Evolutionary conservation across 1,284 basidiomycete genomes (phyloP), one percentile per base, ranked within the genome.

Genomic region (Cerioporus squamosus): DNA sequence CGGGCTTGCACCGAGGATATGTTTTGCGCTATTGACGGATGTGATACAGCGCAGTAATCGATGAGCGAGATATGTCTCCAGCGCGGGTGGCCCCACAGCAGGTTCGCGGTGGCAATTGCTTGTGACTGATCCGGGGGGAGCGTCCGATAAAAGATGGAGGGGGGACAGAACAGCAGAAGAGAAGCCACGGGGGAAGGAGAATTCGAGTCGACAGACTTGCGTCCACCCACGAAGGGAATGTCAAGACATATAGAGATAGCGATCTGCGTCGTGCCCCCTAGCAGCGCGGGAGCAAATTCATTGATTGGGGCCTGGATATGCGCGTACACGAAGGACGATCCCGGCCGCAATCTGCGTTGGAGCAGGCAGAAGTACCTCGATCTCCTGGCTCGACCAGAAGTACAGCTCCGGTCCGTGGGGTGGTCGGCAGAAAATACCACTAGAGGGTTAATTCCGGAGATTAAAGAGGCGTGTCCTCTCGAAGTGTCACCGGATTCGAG

Each of bases 381-480:
- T 43, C 53, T 36, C 33, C 33, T 36, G 33, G 33, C 43, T 45
- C 20, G 42, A 44, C 38, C 39, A 39, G 44, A 48, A 9, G 54
- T 26, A 39, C 53, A 33, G 44, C 23, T 42, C 59, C 62, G 62
- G 62, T 15, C 62, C 62, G 62, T 53, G 43, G 18, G 15, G 42
- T 26, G 56, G 24, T 47, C 44, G 42, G 44, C 45, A 26, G 59
- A 59, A 57, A 38, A 44, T 53, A 59, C 59, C 51, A 57, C 40
- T 40, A 52, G 56, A 57, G 59, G 49, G 20, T 49, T 44, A 57
- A 59, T 53, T 20, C 60, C 62, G 62, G 62, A 64, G 26, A 64
- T 64, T 54, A 64, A 57, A 59, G 42, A 20, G 62, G 59, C 59
- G 57, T 64, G 62, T 57, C 47, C 44, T 20, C n/a, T 26, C 49